Evolutionary conservation across 768 basidiomycete genomes (phyloP).

Genomic region (Naganishia antarctica): DNA sequence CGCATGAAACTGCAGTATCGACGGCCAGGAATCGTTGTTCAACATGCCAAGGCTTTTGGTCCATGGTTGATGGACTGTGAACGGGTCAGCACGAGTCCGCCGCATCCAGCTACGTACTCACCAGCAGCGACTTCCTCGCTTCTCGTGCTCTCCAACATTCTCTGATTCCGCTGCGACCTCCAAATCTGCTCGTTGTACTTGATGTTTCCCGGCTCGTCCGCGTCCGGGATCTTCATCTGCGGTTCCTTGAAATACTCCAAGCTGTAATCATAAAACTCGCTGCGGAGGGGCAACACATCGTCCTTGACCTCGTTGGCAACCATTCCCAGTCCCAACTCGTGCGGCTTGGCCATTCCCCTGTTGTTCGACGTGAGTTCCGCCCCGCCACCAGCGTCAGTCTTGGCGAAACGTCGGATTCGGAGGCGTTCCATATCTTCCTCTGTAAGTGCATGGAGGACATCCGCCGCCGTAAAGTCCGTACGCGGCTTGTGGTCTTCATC

Average conservation of each 20-base stretch:
- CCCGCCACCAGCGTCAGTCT: conserved; percentile 43
- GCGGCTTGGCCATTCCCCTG: conserved; percentile 52
- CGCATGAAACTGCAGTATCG: conserved; percentile 67
- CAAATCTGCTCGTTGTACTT: conserved; percentile 94
- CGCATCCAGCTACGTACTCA: conserved; percentile 48
- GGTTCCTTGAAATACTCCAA: conserved; percentile 96
- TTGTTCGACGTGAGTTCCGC: conserved; percentile 47
- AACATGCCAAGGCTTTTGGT: conserved; percentile 48
- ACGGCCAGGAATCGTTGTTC: conserved; percentile 49
- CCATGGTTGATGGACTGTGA: conserved; percentile 46
- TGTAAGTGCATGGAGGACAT: conserved; percentile 82
- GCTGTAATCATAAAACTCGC: conserved; percentile 91
- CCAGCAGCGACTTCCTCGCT: conserved; percentile 70
- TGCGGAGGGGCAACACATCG: conserved; percentile 82
- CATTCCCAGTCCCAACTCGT: conserved; percentile 49
- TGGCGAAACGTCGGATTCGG: conserved; percentile 59
- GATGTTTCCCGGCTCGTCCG: conserved; percentile 89
- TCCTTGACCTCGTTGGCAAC: conserved; percentile 59
- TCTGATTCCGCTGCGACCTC: conserved; percentile 85
- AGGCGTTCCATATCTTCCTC: conserved; percentile 93
- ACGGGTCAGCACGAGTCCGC: conserved; percentile 13
- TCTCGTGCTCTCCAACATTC: conserved; percentile 64
- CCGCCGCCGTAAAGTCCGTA: conserved; percentile 58
- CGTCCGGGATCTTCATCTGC: conserved; percentile 95
- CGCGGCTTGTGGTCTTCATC: conserved; percentile 7